Conservation (phyloP, 495 filamentous ascomycete genomes). For the Tricharina praecox region DNA sequence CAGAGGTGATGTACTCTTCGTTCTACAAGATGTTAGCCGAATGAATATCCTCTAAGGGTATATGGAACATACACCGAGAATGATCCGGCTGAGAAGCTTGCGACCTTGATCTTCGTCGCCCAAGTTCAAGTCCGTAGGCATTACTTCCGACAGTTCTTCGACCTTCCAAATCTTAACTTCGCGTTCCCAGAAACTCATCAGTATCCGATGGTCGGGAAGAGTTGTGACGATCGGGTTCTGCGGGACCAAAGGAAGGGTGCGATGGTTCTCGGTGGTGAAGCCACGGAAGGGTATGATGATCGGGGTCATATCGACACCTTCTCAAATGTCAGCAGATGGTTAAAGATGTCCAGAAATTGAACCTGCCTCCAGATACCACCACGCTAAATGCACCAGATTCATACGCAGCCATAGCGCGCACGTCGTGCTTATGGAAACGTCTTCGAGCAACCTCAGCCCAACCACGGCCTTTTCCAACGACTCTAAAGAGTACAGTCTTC, state of each 20-base stretch:
- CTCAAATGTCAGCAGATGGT: conserved; percentile 1
- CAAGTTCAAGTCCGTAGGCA: conserved; percentile 28
- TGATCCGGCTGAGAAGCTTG: conserved; percentile 27
- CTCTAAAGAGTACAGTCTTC: conserved; percentile 61
- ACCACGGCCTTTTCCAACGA: conserved; percentile 33
- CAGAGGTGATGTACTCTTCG: conserved; percentile 76
- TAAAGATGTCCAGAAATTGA: conserved; percentile 1
- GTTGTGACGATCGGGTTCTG: conserved; percentile 56
- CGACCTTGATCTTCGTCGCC: conserved; percentile 28
- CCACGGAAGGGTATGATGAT: conserved; percentile 63
- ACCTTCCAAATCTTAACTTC: conserved; percentile 74
- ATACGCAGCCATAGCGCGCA: conserved; percentile 84
- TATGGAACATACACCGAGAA: conserved; percentile 22
- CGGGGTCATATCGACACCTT: conserved; percentile 71
- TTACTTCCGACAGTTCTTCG: conserved; percentile 29
- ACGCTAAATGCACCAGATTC: conserved; percentile 71
- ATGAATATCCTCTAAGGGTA: not conserved
- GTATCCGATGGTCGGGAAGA: conserved; percentile 48
- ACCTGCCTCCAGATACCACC: conserved; percentile 75
- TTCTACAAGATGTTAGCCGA: conserved; percentile 14
- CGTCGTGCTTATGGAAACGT: conserved; percentile 77
- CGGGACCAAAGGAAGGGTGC: conserved; percentile 60
- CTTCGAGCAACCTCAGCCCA: conserved; percentile 77
- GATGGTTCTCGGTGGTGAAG: conserved; percentile 65
- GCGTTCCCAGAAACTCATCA: conserved; percentile 87